A percentile compares a stretch with the other conserved stretches of the same genome.
Evolutionary conservation across 805 yeast species (phyloP).

Genomic region (Pichia cephalocereana): DNA sequence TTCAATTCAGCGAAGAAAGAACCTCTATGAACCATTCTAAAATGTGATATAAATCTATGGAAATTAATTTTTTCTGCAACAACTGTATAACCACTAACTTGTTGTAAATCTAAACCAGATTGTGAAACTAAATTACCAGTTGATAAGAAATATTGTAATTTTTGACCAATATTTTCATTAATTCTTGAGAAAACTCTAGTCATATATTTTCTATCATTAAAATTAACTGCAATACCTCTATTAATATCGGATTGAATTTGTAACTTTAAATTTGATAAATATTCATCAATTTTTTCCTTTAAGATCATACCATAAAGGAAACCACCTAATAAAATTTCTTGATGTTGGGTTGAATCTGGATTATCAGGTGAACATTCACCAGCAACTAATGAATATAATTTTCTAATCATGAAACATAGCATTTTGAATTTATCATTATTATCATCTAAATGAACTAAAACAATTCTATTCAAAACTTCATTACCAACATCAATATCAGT

Average conservation of each 20-base stretch:
- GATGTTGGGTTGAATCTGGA: slow-evolving; percentile 99
- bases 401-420: slow-evolving; percentile 90
- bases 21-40: slow-evolving; percentile 99
- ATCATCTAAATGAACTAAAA: slow-evolving; percentile 74
- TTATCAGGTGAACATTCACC: slow-evolving; percentile 96
- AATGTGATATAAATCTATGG: slow-evolving; percentile 95
- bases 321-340: slow-evolving; percentile 92
- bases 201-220: slow-evolving; percentile 78
- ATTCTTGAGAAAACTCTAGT: slow-evolving; percentile 65
- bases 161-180: slow-evolving; percentile 91
- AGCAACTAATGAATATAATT: slow-evolving; percentile 87
- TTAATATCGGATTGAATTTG: slow-evolving; percentile 75
- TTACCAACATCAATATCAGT: slow-evolving; percentile 87
- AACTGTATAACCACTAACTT: slow-evolving; percentile 95
- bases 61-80: slow-evolving; percentile 98
- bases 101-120: slow-evolving; percentile 95
- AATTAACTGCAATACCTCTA: slow-evolving; percentile 74
- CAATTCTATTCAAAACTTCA: slow-evolving; percentile 74
- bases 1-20: slow-evolving; percentile 97
- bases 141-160: slow-evolving; percentile 86
- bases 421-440: slow-evolving; percentile 76
- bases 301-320: slow-evolving; percentile 93
- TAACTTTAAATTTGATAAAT: slow-evolving; percentile 58
- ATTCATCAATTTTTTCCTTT: slow-evolving; percentile 94
- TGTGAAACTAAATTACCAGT: slow-evolving; percentile 97